Percentiles rank a stretch among this genome's conserved stretches.
Evolutionary conservation across 441 rosid species (phyloP).

Genomic region (Cnidoscolus chayamansa): DNA sequence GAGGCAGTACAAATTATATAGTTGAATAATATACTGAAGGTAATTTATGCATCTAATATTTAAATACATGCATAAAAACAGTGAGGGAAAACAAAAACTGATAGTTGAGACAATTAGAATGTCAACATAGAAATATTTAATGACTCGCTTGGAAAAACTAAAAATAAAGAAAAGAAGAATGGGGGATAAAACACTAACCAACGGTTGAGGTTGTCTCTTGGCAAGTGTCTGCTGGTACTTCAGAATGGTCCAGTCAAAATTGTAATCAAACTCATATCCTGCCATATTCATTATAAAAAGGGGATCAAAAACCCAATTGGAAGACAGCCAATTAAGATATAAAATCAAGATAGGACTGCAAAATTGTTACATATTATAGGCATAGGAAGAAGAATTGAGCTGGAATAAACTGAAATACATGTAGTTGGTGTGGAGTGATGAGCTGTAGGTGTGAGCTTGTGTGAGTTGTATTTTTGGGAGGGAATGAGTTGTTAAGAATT

Average conservation of each 20-base stretch:
- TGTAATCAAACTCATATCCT: conserved; percentile 62
- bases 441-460: too few species aligned
- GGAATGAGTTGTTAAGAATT: too few species aligned
- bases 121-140: not conserved
- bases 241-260: conserved; percentile 83
- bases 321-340: not conserved
- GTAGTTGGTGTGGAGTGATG: too few species aligned
- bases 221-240: conserved; percentile 68
- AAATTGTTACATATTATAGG: not conserved
- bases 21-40: not conserved
- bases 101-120: not conserved
- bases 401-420: too few species aligned
- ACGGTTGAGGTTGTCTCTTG: conserved; percentile 44
- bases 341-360: not conserved
- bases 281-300: not conserved
- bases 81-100: not conserved
- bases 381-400: too few species aligned
- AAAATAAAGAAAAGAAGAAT: not conserved
- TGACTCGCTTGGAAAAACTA: not conserved
- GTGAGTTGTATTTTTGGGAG: too few species aligned
- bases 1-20: conserved; percentile 4
- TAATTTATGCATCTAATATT: not conserved
- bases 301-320: not conserved
- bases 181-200: conserved; percentile 28
- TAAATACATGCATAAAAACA: not conserved